Evolutionary conservation across 108 stramenopile genomes (phyloP).

Genomic region (Fragilaria crotonensis): DNA sequence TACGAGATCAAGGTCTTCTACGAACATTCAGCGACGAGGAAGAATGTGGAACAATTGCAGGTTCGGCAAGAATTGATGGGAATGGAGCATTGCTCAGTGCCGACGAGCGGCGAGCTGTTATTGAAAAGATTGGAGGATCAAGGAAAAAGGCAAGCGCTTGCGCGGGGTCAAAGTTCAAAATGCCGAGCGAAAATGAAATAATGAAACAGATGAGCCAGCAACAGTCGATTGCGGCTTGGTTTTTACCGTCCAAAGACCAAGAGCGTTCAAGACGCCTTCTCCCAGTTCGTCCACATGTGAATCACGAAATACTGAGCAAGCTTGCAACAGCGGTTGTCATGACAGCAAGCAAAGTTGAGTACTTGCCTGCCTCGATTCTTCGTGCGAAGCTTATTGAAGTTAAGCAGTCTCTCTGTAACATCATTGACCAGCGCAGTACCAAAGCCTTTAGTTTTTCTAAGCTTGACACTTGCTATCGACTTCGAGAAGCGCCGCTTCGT

Average conservation of each 20-base stretch:
- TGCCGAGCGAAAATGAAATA: constrained; percentile 38
- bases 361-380: constrained; percentile 15
- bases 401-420: neutral
- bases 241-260: constrained; percentile 4
- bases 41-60: constrained; percentile 71
- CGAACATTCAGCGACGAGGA: constrained; percentile 63
- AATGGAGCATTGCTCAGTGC: constrained; percentile 37
- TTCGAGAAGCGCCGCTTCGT: constrained; percentile 54
- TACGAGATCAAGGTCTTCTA: constrained; percentile 45
- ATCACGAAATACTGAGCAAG: constrained; percentile 38
- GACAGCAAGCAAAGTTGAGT: constrained; percentile 15
- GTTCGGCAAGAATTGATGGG: constrained; percentile 20
- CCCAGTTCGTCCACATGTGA: constrained; percentile 62
- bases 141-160: neutral
- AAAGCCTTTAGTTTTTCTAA: neutral
- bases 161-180: constrained; percentile 1
- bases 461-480: constrained; percentile 24
- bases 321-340: constrained; percentile 29
- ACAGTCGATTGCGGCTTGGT: constrained; percentile 38
- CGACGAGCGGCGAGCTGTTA: constrained; percentile 44
- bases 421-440: neutral
- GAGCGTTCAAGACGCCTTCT: constrained; percentile 32
- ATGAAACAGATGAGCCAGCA: constrained; percentile 77
- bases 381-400: constrained; percentile 3
- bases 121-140: constrained; percentile 48